Conservation (phyloP, 495 filamentous ascomycete species). For the Podospora pseudocomata region DNA sequence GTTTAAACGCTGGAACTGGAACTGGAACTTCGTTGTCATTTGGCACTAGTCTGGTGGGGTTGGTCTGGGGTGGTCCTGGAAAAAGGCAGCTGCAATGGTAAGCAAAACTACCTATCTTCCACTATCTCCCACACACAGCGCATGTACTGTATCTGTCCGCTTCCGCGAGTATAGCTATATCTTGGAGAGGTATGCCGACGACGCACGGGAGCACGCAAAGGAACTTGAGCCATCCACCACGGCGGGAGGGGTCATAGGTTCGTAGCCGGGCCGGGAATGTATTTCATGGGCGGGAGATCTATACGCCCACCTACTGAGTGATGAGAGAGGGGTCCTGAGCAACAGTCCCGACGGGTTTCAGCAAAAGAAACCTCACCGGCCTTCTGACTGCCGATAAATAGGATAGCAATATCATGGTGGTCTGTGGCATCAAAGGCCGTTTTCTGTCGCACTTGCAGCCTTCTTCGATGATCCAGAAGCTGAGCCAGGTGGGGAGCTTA, state of each 20-base stretch:
- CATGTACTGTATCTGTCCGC: not conserved
- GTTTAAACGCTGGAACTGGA: not conserved
- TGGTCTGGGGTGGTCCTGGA: not conserved
- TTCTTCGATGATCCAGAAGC: not conserved
- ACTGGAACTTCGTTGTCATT: not conserved
- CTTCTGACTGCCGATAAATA: not conserved
- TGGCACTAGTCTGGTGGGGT: not conserved
- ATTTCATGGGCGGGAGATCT: not conserved
- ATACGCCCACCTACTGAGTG: too few relatives aligned
- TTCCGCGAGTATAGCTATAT: not conserved
- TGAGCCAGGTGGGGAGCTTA: constrained; percentile 5
- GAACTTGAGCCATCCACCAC: not conserved
- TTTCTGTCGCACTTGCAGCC: not conserved
- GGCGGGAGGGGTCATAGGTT: not conserved
- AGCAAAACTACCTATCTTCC: not conserved
- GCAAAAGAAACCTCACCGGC: not conserved
- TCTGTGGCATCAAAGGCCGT: not conserved
- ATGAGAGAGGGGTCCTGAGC: too few relatives aligned
- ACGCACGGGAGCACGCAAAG: not conserved
- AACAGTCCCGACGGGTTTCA: not conserved
- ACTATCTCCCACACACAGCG: not conserved
- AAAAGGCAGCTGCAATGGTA: not conserved
- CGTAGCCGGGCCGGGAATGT: not conserved
- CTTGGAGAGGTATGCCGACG: not conserved
- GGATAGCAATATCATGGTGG: not conserved